Conservation (phyloP, 1,284 basidiomycete genomes). For the Ganoderma multipileum region DNA sequence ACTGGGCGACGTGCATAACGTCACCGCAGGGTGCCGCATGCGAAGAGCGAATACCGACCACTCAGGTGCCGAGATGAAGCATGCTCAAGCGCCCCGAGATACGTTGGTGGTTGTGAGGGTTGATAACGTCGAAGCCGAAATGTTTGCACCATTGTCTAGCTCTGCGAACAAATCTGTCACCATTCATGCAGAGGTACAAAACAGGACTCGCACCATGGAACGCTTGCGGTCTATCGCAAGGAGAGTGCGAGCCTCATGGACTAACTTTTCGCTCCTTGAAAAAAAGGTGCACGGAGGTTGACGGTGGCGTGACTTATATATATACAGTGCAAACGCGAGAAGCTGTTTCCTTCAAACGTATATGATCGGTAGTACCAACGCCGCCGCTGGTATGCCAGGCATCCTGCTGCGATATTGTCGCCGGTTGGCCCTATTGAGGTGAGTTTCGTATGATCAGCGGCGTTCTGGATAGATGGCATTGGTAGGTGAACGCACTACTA, state of each 20-base stretch:
- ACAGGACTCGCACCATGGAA: neutral
- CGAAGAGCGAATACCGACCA: neutral
- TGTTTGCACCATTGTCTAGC: neutral
- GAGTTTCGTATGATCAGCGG: no score
- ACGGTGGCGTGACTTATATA: no score
- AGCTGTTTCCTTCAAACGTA: no score
- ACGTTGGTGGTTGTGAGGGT: neutral
- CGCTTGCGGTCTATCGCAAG: neutral
- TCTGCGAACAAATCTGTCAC: neutral
- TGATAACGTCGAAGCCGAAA: neutral
- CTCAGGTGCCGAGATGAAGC: neutral
- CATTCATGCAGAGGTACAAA: neutral
- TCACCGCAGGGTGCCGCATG: neutral
- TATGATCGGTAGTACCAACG: no score
- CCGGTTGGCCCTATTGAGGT: no score
- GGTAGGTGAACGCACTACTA: no score
- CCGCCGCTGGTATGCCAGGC: no score
- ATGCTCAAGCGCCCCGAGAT: neutral
- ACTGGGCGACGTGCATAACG: neutral
- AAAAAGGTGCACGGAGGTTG: neutral
- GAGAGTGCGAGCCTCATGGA: neutral
- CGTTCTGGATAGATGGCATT: no score
- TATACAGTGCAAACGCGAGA: no score
- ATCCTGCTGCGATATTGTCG: no score
- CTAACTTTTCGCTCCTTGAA: neutral